Base-by-base conservation (phyloP, 768 basidiomycete genomes). In the Psilocybe azurescens region DNA sequence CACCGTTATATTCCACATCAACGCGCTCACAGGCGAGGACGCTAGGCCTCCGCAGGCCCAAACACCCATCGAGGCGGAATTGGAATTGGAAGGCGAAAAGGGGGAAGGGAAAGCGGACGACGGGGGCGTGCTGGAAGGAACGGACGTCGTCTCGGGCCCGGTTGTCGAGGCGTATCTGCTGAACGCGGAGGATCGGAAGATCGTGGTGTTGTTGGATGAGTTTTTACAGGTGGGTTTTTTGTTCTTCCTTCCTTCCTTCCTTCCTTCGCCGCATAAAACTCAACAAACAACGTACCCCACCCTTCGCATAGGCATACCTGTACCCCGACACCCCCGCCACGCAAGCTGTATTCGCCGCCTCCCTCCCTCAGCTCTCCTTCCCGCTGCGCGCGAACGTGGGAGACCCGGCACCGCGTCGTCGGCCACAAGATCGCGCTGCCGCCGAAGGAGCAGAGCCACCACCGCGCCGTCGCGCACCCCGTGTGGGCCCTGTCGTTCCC, bases 11-110 rank as follows among this genome's bases (percentile, higher is more conserved):
- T 93, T 91, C 78, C 89, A 92, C 55, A 75, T 95, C 33, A 83
- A 94, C 64, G 89, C 91, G 1, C 67, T 92, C n/a, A 94, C 89
- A 0, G 93, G 93, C n/a, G 80, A 81, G n/a, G 87, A 91, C 56
- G 73, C 75, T 24, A 24, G 24, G 24, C 24, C 24, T 24, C 24
- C 24, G 24, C 24, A 24, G 24, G 24, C 24, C 24, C 24, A 24
- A 24, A 24, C 24, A 24, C 24, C 24, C 24, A 24, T 24, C 24
- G 24, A 24, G 24, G 24, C 24, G 24, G 24, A 24, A 24, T 24
- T 24, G 24, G 24, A 24, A 24, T 24, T 24, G 24, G 24, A 24
- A 24, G 24, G 24, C 24, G 24, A 24, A 6, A 69, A 68, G 54
- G 75, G 70, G 13, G 57, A 44, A 24, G 24, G 5, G 63, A 46